Base-by-base conservation (phyloP, 495 filamentous ascomycete genomes). In the Parachaetomium inaequale region DNA sequence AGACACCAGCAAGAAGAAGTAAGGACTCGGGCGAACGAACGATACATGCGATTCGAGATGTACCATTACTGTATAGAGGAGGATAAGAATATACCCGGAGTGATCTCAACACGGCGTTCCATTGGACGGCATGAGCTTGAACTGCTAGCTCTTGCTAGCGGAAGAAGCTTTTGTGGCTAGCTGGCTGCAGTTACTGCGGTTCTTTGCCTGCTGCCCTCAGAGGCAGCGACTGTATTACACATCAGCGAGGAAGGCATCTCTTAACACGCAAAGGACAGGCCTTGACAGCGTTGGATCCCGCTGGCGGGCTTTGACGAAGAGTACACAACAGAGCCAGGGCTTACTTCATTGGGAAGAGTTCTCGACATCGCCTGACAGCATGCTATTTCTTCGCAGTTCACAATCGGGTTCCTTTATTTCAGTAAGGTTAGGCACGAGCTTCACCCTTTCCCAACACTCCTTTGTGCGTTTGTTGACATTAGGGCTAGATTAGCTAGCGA, bases 1-100 rank as follows among this genome's bases (percentile, higher is more conserved):
- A 70, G 72, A 73, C 51, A 15, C n/a, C 57, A 72, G 66, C 36
- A 67, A 59, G 49, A 69, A 68, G 62, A 70, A 66, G 63, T 66
- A 63, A 64, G 52, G 17, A 17, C 1, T n/a, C 19, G 11, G 50
- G 29, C 7, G 8, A 31, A 49, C 55, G n/a, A 43, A 45, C 32
- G 2, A 25, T 36, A 29, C 25, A 3, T 38, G 40, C 58, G 23
- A 45, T 55, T 36, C 45, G 28, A 42, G 25, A 17, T 67, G 55
- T 63, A 60, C 52, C 14, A 66, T 28, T 65, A 64, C 34, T 64
- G 67, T 62, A 72, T 68, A 65, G 61, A 66, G 47, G 40, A 59
- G 43, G 63, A 40, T 46, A 42, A 58, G 45, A 54, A 65, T 70
- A 70, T 70, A 72, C 64, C 70, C 68, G n/a, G 17, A 25, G 28